phyloP scores from a whole-genome alignment of 2,329 filamentous ascomycete species.

The Dendryphion nanum region DNA sequence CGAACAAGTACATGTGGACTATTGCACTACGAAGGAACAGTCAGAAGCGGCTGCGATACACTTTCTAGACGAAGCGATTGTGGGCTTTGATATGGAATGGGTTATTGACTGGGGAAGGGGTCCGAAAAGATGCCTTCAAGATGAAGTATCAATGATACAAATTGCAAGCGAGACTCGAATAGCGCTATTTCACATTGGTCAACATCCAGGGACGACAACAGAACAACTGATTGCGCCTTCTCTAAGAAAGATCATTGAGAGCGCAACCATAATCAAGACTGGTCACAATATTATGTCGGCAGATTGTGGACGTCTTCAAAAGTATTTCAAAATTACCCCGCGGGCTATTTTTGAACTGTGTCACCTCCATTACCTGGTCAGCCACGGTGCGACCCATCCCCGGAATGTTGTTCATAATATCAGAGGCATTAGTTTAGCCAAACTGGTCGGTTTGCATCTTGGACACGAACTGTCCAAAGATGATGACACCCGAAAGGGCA shows the following conservation, averaged over 20 bases:
- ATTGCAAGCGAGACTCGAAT: slow-evolving; percentile 75
- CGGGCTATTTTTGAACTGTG: slow-evolving; percentile 76
- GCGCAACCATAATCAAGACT: slow-evolving; percentile 66
- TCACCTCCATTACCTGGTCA: slow-evolving; percentile 76
- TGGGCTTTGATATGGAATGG: slow-evolving; percentile 96
- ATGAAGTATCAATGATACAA: slow-evolving; percentile 79
- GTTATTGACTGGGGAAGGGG: slow-evolving; percentile 47
- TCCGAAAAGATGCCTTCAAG: slow-evolving; percentile 51
- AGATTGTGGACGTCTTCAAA: slow-evolving; percentile 63
- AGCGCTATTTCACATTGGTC: slow-evolving; percentile 76
- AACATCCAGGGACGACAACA: slow-evolving; percentile 44
- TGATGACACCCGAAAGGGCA: slow-evolving; percentile 70
- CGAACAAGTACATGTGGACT: slow-evolving; percentile 67
- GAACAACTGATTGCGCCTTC: slow-evolving; percentile 67
- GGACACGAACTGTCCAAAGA: slow-evolving; percentile 78
- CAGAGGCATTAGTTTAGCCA: slow-evolving; percentile 62
- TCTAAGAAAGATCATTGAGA: slow-evolving; percentile 70
- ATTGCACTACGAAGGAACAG: slow-evolving; percentile 67
- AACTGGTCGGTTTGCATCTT: slow-evolving; percentile 69
- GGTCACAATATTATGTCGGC: slow-evolving; percentile 70
- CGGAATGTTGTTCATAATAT: slow-evolving; percentile 33
- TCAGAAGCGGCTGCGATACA: slow-evolving; percentile 66
- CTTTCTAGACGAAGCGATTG: slow-evolving; percentile 66
- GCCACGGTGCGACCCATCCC: slow-evolving; percentile 56
- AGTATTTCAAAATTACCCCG: slow-evolving; percentile 63